phyloP scores from a whole-genome alignment of 2,329 filamentous ascomycete species.

The Neophaeococcomyces aloes region DNA sequence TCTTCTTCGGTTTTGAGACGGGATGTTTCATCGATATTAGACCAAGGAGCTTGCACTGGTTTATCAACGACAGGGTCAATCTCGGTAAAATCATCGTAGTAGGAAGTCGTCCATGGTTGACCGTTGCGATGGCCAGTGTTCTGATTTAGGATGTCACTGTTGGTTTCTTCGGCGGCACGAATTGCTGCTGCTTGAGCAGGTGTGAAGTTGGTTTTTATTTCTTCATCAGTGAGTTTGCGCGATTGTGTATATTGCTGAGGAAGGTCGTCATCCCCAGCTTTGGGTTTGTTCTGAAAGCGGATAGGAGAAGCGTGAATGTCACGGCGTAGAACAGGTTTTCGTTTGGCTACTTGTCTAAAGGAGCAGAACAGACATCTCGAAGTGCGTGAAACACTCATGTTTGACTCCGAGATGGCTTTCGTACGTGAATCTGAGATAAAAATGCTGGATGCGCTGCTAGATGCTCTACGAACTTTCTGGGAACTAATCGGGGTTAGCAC shows the following conservation, averaged over 20 bases:
- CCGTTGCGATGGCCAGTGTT: slow-evolving; percentile 41
- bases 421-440: not conserved
- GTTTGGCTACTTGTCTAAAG: slow-evolving; percentile 32
- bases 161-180: slow-evolving; percentile 65
- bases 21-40: slow-evolving; percentile 46
- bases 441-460: not conserved
- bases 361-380: slow-evolving; percentile 42
- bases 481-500: too few relatives aligned
- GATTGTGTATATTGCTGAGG: too few relatives aligned
- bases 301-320: slow-evolving; percentile 38
- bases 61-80: slow-evolving; percentile 71
- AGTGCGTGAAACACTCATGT: slow-evolving; percentile 42
- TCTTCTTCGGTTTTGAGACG: slow-evolving; percentile 54
- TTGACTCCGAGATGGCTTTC: too few relatives aligned
- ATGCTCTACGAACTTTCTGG: too few relatives aligned
- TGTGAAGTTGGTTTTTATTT: slow-evolving; percentile 61
- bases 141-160: slow-evolving; percentile 55
- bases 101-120: slow-evolving; percentile 61
- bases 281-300: slow-evolving; percentile 33
- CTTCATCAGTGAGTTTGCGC: slow-evolving; percentile 58
- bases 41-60: slow-evolving; percentile 42
- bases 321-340: slow-evolving; percentile 36
- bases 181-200: slow-evolving; percentile 72
- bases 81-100: slow-evolving; percentile 72
- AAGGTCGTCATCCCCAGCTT: slow-evolving; percentile 31